phyloP scores from a whole-genome alignment of 306 rosid genomes.

The Acacia confusa region DNA sequence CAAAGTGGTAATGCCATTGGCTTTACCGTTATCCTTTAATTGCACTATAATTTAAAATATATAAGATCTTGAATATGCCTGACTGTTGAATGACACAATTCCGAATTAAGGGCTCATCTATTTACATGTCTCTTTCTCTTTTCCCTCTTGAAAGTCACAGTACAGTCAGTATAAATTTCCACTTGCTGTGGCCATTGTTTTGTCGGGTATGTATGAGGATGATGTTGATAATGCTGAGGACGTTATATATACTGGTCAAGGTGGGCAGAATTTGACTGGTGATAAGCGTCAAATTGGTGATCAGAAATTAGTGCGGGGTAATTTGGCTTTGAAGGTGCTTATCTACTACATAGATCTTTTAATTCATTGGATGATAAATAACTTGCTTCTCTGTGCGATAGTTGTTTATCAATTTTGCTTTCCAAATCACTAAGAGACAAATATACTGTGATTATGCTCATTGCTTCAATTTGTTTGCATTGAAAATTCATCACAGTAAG shows the following conservation, averaged over 20 bases:
- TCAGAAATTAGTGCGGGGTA: constrained; percentile 79
- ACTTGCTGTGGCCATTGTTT: constrained; percentile 82
- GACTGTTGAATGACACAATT: neutral
- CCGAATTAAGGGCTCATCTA: constrained; percentile 2
- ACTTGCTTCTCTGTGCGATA: neutral
- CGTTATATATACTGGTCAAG: constrained; percentile 94
- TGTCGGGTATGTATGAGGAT: constrained; percentile 97
- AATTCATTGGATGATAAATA: neutral
- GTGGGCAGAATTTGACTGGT: constrained; percentile 88
- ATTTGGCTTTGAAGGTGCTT: constrained; percentile 90
- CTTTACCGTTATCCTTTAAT: neutral
- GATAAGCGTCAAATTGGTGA: constrained; percentile 80
- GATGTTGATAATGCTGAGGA: constrained; percentile 95
- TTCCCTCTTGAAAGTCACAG: constrained; percentile 42
- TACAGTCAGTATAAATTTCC: constrained; percentile 55
- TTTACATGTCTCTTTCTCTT: neutral
- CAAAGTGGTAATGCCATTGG: constrained; percentile 59
- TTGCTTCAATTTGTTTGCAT: neutral
- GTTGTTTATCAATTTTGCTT: constrained; percentile 17
- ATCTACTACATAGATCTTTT: constrained; percentile 21
- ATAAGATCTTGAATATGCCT: neutral
- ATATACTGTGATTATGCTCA: neutral
- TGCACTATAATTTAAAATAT: neutral
- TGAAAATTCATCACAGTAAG: neutral
- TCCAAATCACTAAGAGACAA: neutral